Percentiles rank a stretch among this genome's conserved stretches.
phyloP scores from a whole-genome alignment of 495 filamentous ascomycete species.

The Penicillium longicatenatum region DNA sequence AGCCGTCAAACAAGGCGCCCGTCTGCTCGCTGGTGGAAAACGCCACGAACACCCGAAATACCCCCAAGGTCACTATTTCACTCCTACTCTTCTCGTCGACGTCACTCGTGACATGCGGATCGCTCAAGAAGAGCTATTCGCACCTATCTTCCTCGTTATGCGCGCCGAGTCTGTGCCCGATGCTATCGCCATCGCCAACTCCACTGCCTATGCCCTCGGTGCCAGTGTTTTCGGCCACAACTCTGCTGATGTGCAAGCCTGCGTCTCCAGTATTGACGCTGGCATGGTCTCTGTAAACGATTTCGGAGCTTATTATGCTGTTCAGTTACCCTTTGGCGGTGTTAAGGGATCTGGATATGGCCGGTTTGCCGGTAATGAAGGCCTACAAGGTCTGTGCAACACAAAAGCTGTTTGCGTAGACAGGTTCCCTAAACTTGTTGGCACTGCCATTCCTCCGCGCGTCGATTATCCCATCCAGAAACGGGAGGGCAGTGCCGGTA shows the following conservation, averaged over 20 bases:
- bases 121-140: conserved; percentile 89
- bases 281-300: conserved; percentile 96
- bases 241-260: conserved; percentile 48
- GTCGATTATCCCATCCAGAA: conserved; percentile 77
- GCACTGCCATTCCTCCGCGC: conserved; percentile 75
- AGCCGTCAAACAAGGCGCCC: conserved; percentile 75
- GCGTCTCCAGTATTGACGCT: conserved; percentile 68
- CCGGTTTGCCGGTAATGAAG: conserved; percentile 89
- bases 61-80: conserved; percentile 85
- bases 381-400: conserved; percentile 81
- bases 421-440: conserved; percentile 54
- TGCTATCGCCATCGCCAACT: conserved; percentile 74
- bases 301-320: conserved; percentile 88
- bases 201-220: conserved; percentile 74
- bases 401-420: conserved; percentile 83
- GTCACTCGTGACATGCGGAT: conserved; percentile 79
- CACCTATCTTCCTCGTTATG: conserved; percentile 84
- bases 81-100: conserved; percentile 84
- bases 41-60: conserved; percentile 67
- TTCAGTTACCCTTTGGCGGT: conserved; percentile 92
- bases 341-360: conserved; percentile 87
- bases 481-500: conserved; percentile 40
- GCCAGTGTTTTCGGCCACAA: conserved; percentile 77
- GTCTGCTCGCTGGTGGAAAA: conserved; percentile 80
- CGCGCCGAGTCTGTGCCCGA: conserved; percentile 60